Percentiles rank a stretch among this genome's conserved stretches.
phyloP scores from a whole-genome alignment of 2,329 filamentous ascomycete species.

The Nemania sp. region DNA sequence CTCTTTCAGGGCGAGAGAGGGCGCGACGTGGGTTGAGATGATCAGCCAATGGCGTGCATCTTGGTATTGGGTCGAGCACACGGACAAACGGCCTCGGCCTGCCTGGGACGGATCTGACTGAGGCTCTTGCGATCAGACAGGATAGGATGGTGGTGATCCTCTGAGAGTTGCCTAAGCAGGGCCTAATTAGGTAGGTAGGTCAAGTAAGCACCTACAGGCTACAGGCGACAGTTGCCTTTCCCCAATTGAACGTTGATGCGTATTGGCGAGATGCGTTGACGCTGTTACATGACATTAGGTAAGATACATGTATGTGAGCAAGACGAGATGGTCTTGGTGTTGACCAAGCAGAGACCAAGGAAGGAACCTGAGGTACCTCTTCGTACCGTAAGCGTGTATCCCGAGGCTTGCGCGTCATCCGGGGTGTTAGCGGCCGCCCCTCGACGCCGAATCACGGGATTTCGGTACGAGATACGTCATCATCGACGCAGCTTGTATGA shows the following conservation, averaged over 20 bases:
- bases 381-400: too few species aligned
- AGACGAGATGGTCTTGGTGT: too few species aligned
- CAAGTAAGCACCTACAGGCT: background rate
- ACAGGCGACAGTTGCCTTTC: too few species aligned
- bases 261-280: too few species aligned
- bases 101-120: background rate
- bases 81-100: background rate
- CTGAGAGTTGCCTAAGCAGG: background rate
- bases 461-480: constrained; percentile 38
- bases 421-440: constrained; percentile 28
- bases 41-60: constrained; percentile 34
- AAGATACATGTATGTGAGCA: too few species aligned
- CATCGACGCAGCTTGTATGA: constrained; percentile 32
- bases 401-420: constrained; percentile 24
- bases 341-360: too few species aligned
- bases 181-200: background rate
- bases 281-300: too few species aligned
- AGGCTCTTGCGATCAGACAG: background rate
- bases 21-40: constrained; percentile 15
- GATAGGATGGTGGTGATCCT: background rate
- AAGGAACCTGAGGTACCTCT: too few species aligned
- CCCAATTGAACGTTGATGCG: too few species aligned
- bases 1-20: constrained; percentile 26
- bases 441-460: constrained; percentile 40
- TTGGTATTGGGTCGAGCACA: constrained; percentile 16